phyloP scores from a whole-genome alignment of 257 asterid genomes.

The Przewalskia tangutica region DNA sequence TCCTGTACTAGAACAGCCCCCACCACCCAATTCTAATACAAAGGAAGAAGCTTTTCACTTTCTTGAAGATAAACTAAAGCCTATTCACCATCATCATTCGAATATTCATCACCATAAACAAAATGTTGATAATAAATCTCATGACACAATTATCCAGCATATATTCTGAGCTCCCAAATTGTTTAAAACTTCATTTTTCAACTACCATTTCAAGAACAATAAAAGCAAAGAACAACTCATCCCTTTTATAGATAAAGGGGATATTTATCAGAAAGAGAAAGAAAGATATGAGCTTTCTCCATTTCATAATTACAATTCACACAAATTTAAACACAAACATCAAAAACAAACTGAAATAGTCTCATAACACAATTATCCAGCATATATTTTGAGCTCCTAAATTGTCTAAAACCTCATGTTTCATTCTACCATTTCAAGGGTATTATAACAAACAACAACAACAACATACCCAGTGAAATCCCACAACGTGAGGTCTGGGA shows the following conservation, averaged over 20 bases:
- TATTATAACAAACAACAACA: too few relatives aligned
- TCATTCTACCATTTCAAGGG: not conserved
- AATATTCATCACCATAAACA: not conserved
- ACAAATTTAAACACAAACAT: not conserved
- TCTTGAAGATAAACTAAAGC: not conserved
- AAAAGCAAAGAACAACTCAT: not conserved
- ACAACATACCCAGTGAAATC: too few relatives aligned
- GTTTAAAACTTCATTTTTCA: not conserved
- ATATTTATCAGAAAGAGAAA: not conserved
- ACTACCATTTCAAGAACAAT: not conserved
- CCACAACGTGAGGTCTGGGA: too few relatives aligned
- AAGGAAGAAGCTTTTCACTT: not conserved
- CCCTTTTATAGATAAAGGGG: too few relatives aligned
- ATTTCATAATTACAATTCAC: not conserved
- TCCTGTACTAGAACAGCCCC: not conserved
- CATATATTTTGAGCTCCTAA: not conserved
- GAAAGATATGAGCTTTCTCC: not conserved
- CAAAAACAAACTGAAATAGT: not conserved
- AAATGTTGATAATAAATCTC: not conserved
- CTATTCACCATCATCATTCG: not conserved
- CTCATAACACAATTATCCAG: not conserved
- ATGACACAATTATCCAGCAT: not conserved
- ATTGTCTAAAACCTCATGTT: not conserved
- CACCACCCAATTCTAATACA: not conserved
- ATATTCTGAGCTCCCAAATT: not conserved